These are phyloP conservation scores for Russula sp. DNA, from an alignment of 768 basidiomycete species.

Conservation along the genomic window DNA sequence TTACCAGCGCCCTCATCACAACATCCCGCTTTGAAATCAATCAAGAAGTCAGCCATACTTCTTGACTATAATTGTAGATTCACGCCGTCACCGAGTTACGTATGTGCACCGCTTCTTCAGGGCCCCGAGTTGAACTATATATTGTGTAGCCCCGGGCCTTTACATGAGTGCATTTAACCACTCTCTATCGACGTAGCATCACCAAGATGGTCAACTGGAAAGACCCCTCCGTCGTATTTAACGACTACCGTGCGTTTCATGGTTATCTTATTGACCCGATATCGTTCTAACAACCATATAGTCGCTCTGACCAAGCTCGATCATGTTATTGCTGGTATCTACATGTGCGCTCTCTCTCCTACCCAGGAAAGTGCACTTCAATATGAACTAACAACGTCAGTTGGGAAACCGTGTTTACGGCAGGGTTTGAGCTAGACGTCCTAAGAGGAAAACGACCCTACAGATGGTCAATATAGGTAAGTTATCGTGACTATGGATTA, in stretches of 20 bases:
- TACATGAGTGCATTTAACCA: too few species aligned
- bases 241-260: constrained; percentile 7
- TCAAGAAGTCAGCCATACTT: too few species aligned
- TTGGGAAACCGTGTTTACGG: not conserved
- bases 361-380: not conserved
- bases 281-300: not conserved
- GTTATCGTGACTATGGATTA: not conserved
- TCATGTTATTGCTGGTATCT: constrained; percentile 2
- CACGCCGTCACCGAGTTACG: too few species aligned
- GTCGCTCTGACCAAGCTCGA: not conserved
- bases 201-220: constrained; percentile 17
- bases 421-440: not conserved
- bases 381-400: not conserved
- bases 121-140: too few species aligned
- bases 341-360: not conserved
- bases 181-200: too few species aligned
- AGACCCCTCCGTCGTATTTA: not conserved
- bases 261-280: too few species aligned
- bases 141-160: too few species aligned
- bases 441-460: not conserved
- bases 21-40: too few species aligned
- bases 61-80: too few species aligned
- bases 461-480: not conserved
- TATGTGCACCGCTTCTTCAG: too few species aligned
- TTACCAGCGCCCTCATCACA: too few species aligned